A percentile compares a stretch with the other conserved stretches of the same genome.
phyloP scores from a whole-genome alignment of 805 yeast genomes.

The Kodamaea sagamina region DNA sequence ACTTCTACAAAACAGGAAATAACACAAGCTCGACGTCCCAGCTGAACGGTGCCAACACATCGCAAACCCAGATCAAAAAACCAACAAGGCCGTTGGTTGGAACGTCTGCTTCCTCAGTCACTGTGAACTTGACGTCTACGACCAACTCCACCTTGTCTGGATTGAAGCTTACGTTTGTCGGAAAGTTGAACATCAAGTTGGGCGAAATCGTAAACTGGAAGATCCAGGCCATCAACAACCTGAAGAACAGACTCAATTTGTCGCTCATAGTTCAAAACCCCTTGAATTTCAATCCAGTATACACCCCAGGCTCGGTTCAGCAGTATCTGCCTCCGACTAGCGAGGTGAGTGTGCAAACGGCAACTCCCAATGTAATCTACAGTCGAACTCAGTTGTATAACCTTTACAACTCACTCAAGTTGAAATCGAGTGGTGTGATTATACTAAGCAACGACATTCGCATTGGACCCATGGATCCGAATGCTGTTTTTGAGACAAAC shows the following conservation, averaged over 20 bases:
- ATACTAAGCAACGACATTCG: constrained; percentile 66
- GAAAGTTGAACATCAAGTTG: constrained; percentile 58
- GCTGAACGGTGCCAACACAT: constrained; percentile 4
- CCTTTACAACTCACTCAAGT: constrained; percentile 39
- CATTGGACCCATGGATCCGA: constrained; percentile 61
- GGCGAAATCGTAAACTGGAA: constrained; percentile 66
- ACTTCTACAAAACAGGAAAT: constrained; percentile 20
- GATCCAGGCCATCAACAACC: constrained; percentile 64
- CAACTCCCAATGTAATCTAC: constrained; percentile 17
- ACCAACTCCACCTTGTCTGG: constrained; percentile 38
- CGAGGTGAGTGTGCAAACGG: constrained; percentile 2
- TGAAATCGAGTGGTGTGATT: constrained; percentile 56
- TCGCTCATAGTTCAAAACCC: constrained; percentile 44
- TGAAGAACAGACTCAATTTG: constrained; percentile 51
- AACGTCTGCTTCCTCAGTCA: constrained; percentile 31
- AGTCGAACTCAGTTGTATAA: constrained; percentile 27
- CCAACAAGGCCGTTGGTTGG: constrained; percentile 10
- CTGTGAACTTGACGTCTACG: constrained; percentile 37
- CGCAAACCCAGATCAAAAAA: constrained; percentile 10
- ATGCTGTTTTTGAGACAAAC: constrained; percentile 64
- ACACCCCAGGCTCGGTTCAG: constrained; percentile 7
- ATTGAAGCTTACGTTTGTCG: constrained; percentile 56
- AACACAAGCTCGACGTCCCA: constrained; percentile 10
- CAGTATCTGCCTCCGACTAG: constrained; percentile 6
- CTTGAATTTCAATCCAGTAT: constrained; percentile 26